Percentiles rank a stretch among this genome's conserved stretches.
These are phyloP conservation scores for Fusarium humuli DNA, from an alignment of 2,329 filamentous ascomycete species.

Conservation along the genomic window DNA sequence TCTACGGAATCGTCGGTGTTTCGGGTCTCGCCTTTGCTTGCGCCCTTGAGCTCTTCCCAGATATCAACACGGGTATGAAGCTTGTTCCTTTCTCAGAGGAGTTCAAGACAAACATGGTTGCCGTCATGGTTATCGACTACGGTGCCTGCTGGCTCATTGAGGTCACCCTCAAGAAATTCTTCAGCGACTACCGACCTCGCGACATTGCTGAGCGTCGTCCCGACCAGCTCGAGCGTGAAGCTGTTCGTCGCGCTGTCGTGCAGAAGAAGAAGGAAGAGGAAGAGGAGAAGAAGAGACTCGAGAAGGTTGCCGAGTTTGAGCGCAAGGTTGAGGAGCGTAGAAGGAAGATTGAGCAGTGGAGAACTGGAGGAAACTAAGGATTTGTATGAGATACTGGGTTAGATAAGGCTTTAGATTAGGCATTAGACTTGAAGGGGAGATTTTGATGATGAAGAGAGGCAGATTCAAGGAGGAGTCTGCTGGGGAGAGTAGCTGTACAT, in stretches of 20 bases:
- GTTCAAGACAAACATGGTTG: slow-evolving; percentile 89
- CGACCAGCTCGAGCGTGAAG: slow-evolving; percentile 86
- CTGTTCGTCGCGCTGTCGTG: slow-evolving; percentile 66
- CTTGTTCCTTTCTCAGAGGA: slow-evolving; percentile 89
- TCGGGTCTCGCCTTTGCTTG: slow-evolving; percentile 92
- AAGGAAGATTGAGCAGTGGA: slow-evolving; percentile 61
- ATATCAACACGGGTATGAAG: slow-evolving; percentile 92
- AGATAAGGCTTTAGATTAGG: slow-evolving; percentile 35
- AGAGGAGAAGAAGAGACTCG: slow-evolving; percentile 65
- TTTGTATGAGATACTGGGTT: slow-evolving; percentile 12
- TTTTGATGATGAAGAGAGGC: neutral
- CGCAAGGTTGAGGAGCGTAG: slow-evolving; percentile 65
- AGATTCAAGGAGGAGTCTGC: neutral
- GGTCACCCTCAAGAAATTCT: slow-evolving; percentile 82
- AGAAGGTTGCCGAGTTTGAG: slow-evolving; percentile 71
- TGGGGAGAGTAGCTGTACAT: slow-evolving; percentile 23
- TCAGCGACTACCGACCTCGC: slow-evolving; percentile 92
- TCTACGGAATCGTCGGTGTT: slow-evolving; percentile 92
- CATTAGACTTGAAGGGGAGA: slow-evolving; percentile 25
- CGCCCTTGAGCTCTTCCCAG: slow-evolving; percentile 93
- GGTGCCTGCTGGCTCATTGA: slow-evolving; percentile 88
- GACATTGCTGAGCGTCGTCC: slow-evolving; percentile 89
- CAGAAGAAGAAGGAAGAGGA: slow-evolving; percentile 60
- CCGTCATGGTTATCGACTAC: slow-evolving; percentile 89
- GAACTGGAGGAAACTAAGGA: slow-evolving; percentile 48